Percentiles rank a stretch among this genome's conserved stretches.
Conservation (phyloP, 23 red algal species). For the Chondrus crispus region DNA sequence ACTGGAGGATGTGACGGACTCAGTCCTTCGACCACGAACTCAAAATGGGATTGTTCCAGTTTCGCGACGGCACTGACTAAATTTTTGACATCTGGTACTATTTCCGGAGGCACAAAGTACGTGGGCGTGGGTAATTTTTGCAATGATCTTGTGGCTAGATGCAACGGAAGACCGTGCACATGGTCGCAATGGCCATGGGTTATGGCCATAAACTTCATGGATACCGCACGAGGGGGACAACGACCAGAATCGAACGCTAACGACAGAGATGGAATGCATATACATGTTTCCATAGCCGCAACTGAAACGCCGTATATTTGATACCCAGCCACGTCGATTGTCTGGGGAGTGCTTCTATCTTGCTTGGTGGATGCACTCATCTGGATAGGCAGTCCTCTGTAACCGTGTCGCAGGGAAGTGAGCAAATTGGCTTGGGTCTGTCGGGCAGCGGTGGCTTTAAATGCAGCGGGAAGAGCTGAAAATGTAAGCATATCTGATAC, state of each 20-base stretch:
- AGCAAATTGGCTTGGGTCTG: too few relatives aligned
- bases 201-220: constrained; percentile 54
- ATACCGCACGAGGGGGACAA: constrained; percentile 31
- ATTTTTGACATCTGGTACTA: constrained; percentile 18
- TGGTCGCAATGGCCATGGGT: constrained; percentile 67
- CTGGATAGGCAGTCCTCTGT: too few relatives aligned
- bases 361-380: neutral
- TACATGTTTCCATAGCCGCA: constrained; percentile 40
- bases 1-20: neutral
- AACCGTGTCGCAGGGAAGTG: too few relatives aligned
- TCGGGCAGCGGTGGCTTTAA: too few relatives aligned
- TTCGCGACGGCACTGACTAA: constrained; percentile 20
- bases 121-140: constrained; percentile 23
- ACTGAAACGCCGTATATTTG: constrained; percentile 58
- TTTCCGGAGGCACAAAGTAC: constrained; percentile 25
- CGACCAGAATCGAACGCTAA: constrained; percentile 51
- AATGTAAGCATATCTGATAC: too few relatives aligned
- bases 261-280: constrained; percentile 43
- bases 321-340: constrained; percentile 16
- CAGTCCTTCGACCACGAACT: neutral
- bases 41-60: constrained; percentile 27
- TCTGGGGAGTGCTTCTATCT: constrained; percentile 29
- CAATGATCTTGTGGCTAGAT: constrained; percentile 43
- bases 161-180: constrained; percentile 50
- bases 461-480: too few relatives aligned